These are phyloP conservation scores for Metroxylon sagu DNA, from an alignment of 176 grass and related monocot species.

Conservation along the genomic window DNA sequence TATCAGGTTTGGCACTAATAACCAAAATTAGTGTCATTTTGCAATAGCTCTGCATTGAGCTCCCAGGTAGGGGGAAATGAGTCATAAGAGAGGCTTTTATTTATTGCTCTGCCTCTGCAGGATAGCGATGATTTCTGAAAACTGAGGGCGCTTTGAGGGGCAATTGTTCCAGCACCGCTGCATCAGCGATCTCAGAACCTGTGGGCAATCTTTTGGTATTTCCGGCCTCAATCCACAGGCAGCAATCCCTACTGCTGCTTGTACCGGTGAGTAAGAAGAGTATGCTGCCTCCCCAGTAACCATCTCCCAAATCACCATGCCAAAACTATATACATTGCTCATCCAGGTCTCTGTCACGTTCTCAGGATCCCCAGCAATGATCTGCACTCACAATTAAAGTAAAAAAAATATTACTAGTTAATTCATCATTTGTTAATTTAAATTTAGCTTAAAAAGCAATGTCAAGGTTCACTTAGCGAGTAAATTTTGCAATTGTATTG, in stretches of 20 bases:
- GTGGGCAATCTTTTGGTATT: constrained; percentile 78
- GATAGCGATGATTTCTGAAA: constrained; percentile 65
- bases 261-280: constrained; percentile 89
- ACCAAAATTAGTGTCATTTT: too few relatives aligned
- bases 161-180: constrained; percentile 73
- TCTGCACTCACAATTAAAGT: constrained; percentile 20
- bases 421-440: too few relatives aligned
- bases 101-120: constrained; percentile 69
- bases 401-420: too few relatives aligned
- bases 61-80: too few relatives aligned
- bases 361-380: constrained; percentile 91
- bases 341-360: constrained; percentile 76
- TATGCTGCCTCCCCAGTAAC: constrained; percentile 81
- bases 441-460: too few relatives aligned
- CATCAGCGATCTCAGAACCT: constrained; percentile 73
- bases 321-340: constrained; percentile 96
- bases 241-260: constrained; percentile 87
- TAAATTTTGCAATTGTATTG: too few relatives aligned
- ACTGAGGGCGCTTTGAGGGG: constrained; percentile 77
- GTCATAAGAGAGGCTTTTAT: constrained; percentile 24
- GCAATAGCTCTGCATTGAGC: too few relatives aligned
- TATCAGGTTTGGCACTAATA: too few relatives aligned
- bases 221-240: constrained; percentile 84
- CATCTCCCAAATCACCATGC: constrained; percentile 97
- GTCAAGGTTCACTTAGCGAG: too few relatives aligned